phyloP scores from a whole-genome alignment of 2,329 filamentous ascomycete genomes.

The Spiromastix sp. region DNA sequence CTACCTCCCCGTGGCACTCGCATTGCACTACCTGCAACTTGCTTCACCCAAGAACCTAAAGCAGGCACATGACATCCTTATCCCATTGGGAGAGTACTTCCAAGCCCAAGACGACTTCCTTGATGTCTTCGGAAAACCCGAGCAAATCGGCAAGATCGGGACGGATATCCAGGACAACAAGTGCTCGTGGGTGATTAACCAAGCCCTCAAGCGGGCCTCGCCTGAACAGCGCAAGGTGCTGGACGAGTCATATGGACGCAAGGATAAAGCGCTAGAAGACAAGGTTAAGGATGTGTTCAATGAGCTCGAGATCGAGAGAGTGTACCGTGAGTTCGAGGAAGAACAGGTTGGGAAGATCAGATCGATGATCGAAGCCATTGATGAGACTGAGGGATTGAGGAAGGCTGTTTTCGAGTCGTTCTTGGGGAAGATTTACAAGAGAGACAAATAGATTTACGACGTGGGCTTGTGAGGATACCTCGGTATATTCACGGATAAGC shows the following conservation, averaged over 20 bases:
- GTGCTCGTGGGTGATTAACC: constrained; percentile 97
- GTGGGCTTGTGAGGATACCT: too few species aligned
- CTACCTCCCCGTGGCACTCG: constrained; percentile 90
- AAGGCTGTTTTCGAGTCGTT: constrained; percentile 83
- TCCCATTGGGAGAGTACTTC: constrained; percentile 98
- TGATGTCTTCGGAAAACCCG: constrained; percentile 89
- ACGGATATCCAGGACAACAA: constrained; percentile 99
- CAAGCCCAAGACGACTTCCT: constrained; percentile 98
- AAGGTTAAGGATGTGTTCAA: constrained; percentile 81
- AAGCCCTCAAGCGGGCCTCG: constrained; percentile 69
- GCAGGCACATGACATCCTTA: constrained; percentile 81
- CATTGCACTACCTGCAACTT: constrained; percentile 72
- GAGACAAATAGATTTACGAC: constrained; percentile 74
- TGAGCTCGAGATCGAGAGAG: constrained; percentile 71
- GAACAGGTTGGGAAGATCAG: constrained; percentile 69
- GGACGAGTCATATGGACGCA: constrained; percentile 87
- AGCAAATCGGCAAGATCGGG: constrained; percentile 94
- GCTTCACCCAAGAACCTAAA: constrained; percentile 84
- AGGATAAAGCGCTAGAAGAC: constrained; percentile 73
- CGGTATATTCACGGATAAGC: too few species aligned
- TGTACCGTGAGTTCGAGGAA: constrained; percentile 86
- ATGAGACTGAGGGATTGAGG: constrained; percentile 83
- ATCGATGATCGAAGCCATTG: constrained; percentile 63
- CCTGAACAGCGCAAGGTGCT: constrained; percentile 80
- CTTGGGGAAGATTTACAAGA: constrained; percentile 95